phyloP scores from a whole-genome alignment of 495 filamentous ascomycete genomes.

The Xylaria bambusicola region DNA sequence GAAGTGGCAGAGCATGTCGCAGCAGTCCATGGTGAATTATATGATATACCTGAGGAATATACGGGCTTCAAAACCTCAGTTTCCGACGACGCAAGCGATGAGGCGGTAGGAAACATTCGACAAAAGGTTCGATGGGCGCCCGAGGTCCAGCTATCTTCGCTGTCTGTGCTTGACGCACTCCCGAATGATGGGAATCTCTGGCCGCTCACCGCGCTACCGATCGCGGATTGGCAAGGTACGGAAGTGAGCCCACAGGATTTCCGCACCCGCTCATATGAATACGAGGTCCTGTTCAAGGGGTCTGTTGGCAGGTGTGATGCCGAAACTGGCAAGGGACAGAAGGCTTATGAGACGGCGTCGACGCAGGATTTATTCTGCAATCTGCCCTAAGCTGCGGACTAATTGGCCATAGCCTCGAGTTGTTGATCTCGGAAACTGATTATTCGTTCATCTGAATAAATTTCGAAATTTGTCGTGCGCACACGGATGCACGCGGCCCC shows the following conservation, averaged over 20 bases:
- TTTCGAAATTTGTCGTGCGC: conserved; percentile 13
- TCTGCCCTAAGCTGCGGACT: background rate
- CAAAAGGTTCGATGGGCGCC: conserved; percentile 21
- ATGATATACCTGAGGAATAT: conserved; percentile 70
- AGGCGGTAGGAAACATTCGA: conserved; percentile 27
- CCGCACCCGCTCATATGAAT: conserved; percentile 39
- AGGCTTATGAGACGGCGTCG: conserved; percentile 19
- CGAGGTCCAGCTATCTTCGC: conserved; percentile 32
- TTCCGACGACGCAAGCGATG: conserved; percentile 25
- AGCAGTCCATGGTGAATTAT: conserved; percentile 73
- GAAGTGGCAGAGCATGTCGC: conserved; percentile 53
- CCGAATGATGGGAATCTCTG: conserved; percentile 36
- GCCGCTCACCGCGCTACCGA: conserved; percentile 40
- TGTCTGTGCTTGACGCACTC: conserved; percentile 42
- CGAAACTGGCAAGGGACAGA: conserved; percentile 26
- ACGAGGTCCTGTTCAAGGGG: conserved; percentile 42
- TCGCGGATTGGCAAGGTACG: conserved; percentile 46
- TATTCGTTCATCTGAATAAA: conserved; percentile 13
- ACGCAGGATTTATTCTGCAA: conserved; percentile 39
- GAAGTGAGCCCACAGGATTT: conserved; percentile 34
- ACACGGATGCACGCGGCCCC: conserved; percentile 16
- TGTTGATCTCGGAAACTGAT: background rate
- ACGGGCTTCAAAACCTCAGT: conserved; percentile 18
- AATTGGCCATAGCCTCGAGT: too few relatives aligned
- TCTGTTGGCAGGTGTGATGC: conserved; percentile 42